phyloP scores from a whole-genome alignment of 345 rosid species.

The Melaleuca alternifolia region DNA sequence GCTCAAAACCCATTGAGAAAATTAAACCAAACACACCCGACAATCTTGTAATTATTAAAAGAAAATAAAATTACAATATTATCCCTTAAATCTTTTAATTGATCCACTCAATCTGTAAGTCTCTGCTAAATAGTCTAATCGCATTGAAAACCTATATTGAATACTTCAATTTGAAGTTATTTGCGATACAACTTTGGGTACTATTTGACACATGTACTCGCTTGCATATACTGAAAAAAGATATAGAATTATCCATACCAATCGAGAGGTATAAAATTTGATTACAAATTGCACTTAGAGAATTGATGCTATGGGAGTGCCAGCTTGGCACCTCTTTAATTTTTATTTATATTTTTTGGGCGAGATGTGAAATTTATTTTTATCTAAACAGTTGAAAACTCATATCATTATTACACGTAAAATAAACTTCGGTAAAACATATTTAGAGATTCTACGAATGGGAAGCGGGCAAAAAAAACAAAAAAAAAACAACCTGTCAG shows the following conservation, averaged over 20 bases:
- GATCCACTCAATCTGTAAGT: accelerated
- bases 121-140: neutral
- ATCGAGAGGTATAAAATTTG: neutral
- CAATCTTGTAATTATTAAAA: neutral
- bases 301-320: neutral
- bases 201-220: neutral
- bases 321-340: too few relatives aligned
- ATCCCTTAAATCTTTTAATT: neutral
- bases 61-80: neutral
- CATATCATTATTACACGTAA: too few relatives aligned
- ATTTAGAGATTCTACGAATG: neutral
- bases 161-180: accelerated
- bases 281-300: accelerated
- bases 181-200: neutral
- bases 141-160: neutral
- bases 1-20: too few relatives aligned
- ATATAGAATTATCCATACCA: neutral
- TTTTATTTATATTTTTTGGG: too few relatives aligned
- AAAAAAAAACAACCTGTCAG: neutral
- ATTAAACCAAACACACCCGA: too few relatives aligned
- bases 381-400: too few relatives aligned
- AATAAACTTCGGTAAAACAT: neutral
- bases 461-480: neutral
- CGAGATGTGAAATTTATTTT: too few relatives aligned
- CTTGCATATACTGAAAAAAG: neutral